A percentile compares a stretch with the other conserved stretches of the same genome.
Conservation (phyloP, 176 grass and related monocot genomes). For the Paspalum vaginatum region DNA sequence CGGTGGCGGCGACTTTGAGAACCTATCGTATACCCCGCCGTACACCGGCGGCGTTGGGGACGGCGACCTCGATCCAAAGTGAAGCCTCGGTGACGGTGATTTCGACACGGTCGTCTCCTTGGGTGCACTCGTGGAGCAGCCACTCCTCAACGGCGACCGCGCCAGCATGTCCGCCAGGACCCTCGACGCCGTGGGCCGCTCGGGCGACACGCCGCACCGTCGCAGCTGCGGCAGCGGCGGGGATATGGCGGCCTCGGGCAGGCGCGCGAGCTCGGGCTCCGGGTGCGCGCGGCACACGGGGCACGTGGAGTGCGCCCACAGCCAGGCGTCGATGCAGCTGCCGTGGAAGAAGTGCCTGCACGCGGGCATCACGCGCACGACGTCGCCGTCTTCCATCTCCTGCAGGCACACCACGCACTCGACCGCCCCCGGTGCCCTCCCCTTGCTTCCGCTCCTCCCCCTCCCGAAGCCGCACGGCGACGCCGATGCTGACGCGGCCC, state of each 20-base stretch:
- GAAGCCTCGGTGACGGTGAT: slow-evolving; percentile 24
- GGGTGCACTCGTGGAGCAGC: slow-evolving; percentile 7
- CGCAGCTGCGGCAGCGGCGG: slow-evolving; percentile 35
- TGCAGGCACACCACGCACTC: slow-evolving; percentile 68
- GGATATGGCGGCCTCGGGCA: not conserved
- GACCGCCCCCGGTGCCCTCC: not conserved
- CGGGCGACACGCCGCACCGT: slow-evolving; percentile 25
- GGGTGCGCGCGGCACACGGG: slow-evolving; percentile 56
- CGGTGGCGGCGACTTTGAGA: not conserved
- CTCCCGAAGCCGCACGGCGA: not conserved
- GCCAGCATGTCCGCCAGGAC: slow-evolving; percentile 42
- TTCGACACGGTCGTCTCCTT: slow-evolving; percentile 21
- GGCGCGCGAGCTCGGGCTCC: slow-evolving; percentile 16
- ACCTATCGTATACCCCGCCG: not conserved
- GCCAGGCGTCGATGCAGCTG: slow-evolving; percentile 56
- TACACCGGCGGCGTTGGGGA: slow-evolving; percentile 7
- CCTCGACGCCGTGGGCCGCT: slow-evolving; percentile 38
- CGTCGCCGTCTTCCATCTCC: slow-evolving; percentile 59
- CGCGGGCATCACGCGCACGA: slow-evolving; percentile 55
- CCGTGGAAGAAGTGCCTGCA: slow-evolving; percentile 65
- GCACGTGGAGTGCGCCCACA: slow-evolving; percentile 45
- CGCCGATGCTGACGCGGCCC: not conserved
- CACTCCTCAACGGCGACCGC: slow-evolving; percentile 34
- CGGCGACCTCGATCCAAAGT: slow-evolving; percentile 19
- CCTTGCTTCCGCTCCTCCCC: slow-evolving; percentile 27